Evolutionary conservation across 352 stramenopile species (phyloP), one percentile per base, ranked within the genome.

Genomic region (Aphanomyces cochlioides): DNA sequence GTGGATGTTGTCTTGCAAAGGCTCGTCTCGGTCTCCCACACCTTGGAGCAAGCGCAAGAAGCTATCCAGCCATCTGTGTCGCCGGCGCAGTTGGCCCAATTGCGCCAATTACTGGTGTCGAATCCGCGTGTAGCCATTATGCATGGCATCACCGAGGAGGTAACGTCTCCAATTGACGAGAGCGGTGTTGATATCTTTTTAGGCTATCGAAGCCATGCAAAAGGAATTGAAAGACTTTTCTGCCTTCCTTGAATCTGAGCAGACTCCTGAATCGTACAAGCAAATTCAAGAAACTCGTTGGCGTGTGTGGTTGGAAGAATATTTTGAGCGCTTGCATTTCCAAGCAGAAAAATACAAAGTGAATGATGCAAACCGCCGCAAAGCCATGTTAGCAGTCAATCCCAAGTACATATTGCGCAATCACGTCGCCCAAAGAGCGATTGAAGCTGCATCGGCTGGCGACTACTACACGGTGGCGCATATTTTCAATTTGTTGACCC

Each of bases 321-420:
- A 91, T 58, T 78, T 76, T 3, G 64, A 68, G 17, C 80, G 83
- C 12, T 59, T 90, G 47, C 69, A 79, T 43, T 61, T 81, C 0
- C 79, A 90, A 66, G 78, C 64, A 3, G 74, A 84, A 54, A 75
- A 74, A 21, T 59, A 56, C 21, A 74, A 61, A 21, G 78, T 85
- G 68, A 61, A 38, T 4, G 77, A 74, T 15, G 59, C 74, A 48
- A 63, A 57, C 34, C 64, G 63, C 10, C n/a, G 34, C 56, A n/a
- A 45, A 12, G 70, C 59, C 17, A 96, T 96, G 88, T 73, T 77
- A 17, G 45, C 65, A 2, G 78, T 84, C 5, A 97, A 97, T 66
- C 89, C 90, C 1, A 74, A 88, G 66, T 96, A 90, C 66, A 81
- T 96, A 7, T 73, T 96, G 28, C 87, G 90, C 47, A 97, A 97